Conservation (phyloP, 352 stramenopile genomes). For the Phytophthora meadii region DNA sequence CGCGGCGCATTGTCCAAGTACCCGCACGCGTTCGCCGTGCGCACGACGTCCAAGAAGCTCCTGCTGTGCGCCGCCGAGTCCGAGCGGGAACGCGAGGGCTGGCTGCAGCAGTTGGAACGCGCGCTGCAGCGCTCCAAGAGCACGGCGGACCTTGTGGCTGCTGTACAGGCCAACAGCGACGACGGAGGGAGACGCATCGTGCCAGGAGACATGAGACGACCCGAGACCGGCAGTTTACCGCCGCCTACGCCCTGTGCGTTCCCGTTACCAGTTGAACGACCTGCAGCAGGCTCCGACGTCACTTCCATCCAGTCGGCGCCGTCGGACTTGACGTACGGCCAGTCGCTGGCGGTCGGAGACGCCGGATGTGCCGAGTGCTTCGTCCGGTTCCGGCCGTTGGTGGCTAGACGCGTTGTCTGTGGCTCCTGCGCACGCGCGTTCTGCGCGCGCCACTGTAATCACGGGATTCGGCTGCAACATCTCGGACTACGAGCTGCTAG, state of each 20-base stretch:
- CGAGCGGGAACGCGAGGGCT: slow-evolving; percentile 49
- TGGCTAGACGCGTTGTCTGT: slow-evolving; percentile 62
- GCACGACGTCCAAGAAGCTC: slow-evolving; percentile 59
- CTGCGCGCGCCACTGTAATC: slow-evolving; percentile 67
- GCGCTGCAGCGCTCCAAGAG: slow-evolving; percentile 36
- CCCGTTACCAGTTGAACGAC: slow-evolving; percentile 9
- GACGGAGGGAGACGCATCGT: slow-evolving; percentile 56
- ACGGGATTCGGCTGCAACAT: slow-evolving; percentile 55
- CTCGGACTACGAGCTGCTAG: slow-evolving; percentile 41
- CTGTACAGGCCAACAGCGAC: slow-evolving; percentile 17
- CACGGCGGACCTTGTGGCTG: slow-evolving; percentile 17
- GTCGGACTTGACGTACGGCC: slow-evolving; percentile 8
- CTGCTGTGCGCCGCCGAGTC: slow-evolving; percentile 68
- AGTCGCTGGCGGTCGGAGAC: slow-evolving; percentile 25
- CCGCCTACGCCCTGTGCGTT: slow-evolving; percentile 34
- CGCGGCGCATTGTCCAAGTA: slow-evolving; percentile 60
- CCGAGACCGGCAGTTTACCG: slow-evolving; percentile 8
- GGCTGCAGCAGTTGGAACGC: slow-evolving; percentile 49
- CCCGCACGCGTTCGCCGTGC: slow-evolving; percentile 67
- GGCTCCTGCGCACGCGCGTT: slow-evolving; percentile 63
- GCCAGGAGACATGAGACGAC: slow-evolving; percentile 52
- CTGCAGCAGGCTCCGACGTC: slow-evolving; percentile 6
- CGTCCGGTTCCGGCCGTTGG: slow-evolving; percentile 59
- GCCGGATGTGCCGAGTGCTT: slow-evolving; percentile 55
- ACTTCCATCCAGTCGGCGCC: slow-evolving; percentile 22